Evolutionary conservation across 2,329 filamentous ascomycete genomes (phyloP), one percentile per base, ranked within the genome.

Genomic region (Fusarium heterosporum): DNA sequence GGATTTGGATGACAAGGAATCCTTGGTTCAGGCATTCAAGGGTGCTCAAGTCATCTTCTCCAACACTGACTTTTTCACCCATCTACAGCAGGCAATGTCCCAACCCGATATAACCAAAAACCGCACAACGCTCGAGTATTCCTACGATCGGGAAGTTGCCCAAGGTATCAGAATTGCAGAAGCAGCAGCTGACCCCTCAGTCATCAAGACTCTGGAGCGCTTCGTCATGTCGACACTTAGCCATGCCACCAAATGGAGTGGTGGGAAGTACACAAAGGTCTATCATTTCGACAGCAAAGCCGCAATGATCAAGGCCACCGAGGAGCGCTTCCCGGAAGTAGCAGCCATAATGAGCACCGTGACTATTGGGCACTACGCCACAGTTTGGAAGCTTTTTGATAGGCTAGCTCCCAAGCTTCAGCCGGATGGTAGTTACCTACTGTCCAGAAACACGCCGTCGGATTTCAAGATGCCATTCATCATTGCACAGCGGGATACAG

Each of bases 231-330:
- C 53, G 16, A 57, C 64, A 28, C 52, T 69, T 28, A 43, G 60
- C 12, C 25, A 60, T 40, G 54, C 64, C 16, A 67, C 51, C 9
- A 69, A 65, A 47, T 61, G 42, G 40, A 67, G 63, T 38, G 34
- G 43, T 9, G 66, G 66, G 7, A 67, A 69, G 43, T 65, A 61
- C 34, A 56, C 16, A 7, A 47, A 39, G 13, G 42, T 49, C 13
- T 65, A 54, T 49, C 64, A 68, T 22, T 59, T 65, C 34, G 61
- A 68, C 30, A 54, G 50, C 41, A 68, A 68, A 34, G 50, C 53
- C 19, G 46, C 30, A 38, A 38, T 49, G 22, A 38, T 49, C 46
- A 52, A 54, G 40, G 57, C 54, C 2, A 62, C 46, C 11, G 38
- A 22, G 9, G 47, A 64, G 11, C 55, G 42, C 17, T 62, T 66